Conservation (phyloP, 495 filamentous ascomycete species). For the Cercophora newfieldiana region DNA sequence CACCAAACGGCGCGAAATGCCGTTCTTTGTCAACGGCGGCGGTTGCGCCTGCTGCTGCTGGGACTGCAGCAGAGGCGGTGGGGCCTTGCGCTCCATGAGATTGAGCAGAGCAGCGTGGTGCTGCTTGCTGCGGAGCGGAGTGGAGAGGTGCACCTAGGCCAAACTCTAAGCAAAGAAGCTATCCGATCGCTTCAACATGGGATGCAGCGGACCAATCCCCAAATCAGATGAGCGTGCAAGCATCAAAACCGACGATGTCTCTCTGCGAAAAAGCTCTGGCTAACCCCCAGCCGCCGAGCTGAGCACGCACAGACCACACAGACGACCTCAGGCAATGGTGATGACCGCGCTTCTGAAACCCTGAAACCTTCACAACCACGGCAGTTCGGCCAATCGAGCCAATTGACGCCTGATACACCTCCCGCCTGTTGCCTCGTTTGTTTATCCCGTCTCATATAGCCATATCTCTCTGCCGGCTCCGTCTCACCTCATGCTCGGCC, state of each 20-base stretch:
- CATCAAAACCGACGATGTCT: background rate
- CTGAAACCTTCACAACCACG: constrained; percentile 9
- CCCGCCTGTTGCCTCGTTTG: background rate
- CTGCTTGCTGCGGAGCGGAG: no score
- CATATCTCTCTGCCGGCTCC: constrained; percentile 1
- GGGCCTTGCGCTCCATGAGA: constrained; percentile 13
- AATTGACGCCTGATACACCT: background rate
- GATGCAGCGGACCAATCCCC: background rate
- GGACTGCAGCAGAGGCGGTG: background rate
- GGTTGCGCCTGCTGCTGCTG: constrained; percentile 2
- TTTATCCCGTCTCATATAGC: constrained; percentile 1
- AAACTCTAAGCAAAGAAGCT: background rate
- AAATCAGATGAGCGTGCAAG: background rate
- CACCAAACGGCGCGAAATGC: constrained; percentile 9
- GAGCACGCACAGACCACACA: constrained; percentile 2
- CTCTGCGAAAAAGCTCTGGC: no score
- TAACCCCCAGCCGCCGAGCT: background rate
- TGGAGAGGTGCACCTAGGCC: background rate
- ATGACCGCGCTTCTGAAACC: constrained; percentile 5
- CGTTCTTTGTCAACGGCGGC: constrained; percentile 9
- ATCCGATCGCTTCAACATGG: background rate
- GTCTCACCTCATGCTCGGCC: background rate
- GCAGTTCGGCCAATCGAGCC: background rate
- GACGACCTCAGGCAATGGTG: background rate
- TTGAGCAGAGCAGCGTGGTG: no score